phyloP scores from a whole-genome alignment of 176 grass and related monocot genomes.

The Aegilops speltoides region DNA sequence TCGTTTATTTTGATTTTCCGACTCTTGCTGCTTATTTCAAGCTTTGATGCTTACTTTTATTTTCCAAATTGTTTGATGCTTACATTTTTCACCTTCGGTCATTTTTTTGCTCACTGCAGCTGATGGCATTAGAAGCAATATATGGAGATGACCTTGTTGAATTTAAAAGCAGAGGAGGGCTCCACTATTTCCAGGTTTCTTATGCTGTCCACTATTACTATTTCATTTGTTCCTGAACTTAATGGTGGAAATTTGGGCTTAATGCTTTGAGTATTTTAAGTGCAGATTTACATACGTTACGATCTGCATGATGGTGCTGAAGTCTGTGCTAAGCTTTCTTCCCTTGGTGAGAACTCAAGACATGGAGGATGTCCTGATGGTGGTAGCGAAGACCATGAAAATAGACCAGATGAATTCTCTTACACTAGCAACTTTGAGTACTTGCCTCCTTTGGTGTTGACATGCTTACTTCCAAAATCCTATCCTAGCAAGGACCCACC shows the following conservation, averaged over 20 bases:
- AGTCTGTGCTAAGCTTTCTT: constrained; percentile 19
- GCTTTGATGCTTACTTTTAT: neutral
- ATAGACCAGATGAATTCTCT: constrained; percentile 25
- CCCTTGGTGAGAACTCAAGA: neutral
- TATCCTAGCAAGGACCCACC: constrained; percentile 58
- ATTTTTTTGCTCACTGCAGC: constrained; percentile 25
- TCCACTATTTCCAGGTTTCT: constrained; percentile 51
- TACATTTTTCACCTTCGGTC: neutral
- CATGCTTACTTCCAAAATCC: constrained; percentile 47
- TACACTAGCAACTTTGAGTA: constrained; percentile 44
- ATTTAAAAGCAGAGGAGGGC: constrained; percentile 38
- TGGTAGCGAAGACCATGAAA: neutral
- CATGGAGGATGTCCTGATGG: neutral
- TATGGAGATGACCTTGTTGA: constrained; percentile 38
- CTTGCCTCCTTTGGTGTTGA: constrained; percentile 51
- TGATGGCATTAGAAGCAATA: constrained; percentile 59
- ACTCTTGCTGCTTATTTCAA: neutral
- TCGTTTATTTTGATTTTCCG: neutral
- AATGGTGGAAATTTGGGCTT: neutral
- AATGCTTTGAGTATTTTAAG: neutral
- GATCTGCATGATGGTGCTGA: constrained; percentile 4
- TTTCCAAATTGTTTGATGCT: neutral
- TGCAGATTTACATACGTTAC: constrained; percentile 38
- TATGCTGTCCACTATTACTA: neutral
- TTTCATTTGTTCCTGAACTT: neutral